Conservation (phyloP, 75 land plant genomes). For the Selaginella moellendorffii region DNA sequence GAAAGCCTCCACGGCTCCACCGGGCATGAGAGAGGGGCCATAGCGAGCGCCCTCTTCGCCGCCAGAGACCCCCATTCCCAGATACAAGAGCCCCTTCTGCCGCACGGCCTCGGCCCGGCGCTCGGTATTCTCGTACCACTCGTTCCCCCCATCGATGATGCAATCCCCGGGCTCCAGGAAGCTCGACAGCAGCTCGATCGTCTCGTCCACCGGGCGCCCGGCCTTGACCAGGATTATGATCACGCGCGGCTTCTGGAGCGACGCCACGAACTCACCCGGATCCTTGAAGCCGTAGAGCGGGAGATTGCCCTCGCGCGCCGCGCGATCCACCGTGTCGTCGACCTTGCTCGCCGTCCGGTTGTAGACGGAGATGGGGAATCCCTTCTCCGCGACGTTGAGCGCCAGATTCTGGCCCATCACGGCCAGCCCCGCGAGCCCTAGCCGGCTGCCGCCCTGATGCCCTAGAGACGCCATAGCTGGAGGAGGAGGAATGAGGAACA, state of each 20-base stretch:
- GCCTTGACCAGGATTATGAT: slow-evolving; percentile 63
- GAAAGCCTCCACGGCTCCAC: slow-evolving; percentile 47
- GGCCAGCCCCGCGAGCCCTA: slow-evolving; percentile 28
- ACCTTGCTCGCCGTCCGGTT: slow-evolving; percentile 52
- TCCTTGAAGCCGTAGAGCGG: slow-evolving; percentile 47
- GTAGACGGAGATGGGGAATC: slow-evolving; percentile 58
- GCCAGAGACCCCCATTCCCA: slow-evolving; percentile 74
- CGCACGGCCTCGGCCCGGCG: slow-evolving; percentile 24
- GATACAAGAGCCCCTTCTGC: slow-evolving; percentile 34
- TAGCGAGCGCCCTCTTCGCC: slow-evolving; percentile 18
- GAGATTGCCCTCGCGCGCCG: slow-evolving; percentile 53
- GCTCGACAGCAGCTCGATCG: slow-evolving; percentile 41
- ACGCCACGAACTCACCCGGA: slow-evolving; percentile 46
- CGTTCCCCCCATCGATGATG: slow-evolving; percentile 62
- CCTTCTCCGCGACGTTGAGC: slow-evolving; percentile 35
- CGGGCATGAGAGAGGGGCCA: slow-evolving; percentile 63
- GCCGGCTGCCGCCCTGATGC: slow-evolving; percentile 3
- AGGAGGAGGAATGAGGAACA: too few relatives aligned
- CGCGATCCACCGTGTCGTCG: slow-evolving; percentile 59
- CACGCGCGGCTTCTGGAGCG: slow-evolving; percentile 53
- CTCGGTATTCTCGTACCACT: slow-evolving; percentile 72
- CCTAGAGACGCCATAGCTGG: not conserved
- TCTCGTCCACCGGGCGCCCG: slow-evolving; percentile 56
- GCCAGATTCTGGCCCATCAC: slow-evolving; percentile 41
- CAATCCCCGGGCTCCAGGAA: slow-evolving; percentile 54